Evolutionary conservation across 129 eudicot genomes (phyloP).

Genomic region (Helichrysum umbraculigerum): DNA sequence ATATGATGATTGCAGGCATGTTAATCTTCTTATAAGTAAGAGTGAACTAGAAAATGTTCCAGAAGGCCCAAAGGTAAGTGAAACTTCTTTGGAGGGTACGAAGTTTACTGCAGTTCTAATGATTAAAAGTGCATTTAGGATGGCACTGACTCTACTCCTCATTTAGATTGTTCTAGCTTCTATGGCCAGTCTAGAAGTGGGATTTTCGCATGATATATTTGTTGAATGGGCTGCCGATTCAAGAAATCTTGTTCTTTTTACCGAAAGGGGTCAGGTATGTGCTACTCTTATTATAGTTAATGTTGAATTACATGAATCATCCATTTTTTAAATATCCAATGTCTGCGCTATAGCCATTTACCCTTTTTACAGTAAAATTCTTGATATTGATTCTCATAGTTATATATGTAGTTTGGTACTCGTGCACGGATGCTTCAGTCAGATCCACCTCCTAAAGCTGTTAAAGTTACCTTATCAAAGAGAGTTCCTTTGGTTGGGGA

Average conservation of each 20-base stretch:
- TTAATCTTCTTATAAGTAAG: constrained; percentile 70
- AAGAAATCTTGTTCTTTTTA: constrained; percentile 84
- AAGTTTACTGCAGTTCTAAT: neutral
- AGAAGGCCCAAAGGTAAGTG: constrained; percentile 81
- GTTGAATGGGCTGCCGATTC: constrained; percentile 92
- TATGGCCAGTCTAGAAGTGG: constrained; percentile 95
- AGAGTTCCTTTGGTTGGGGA: constrained; percentile 96
- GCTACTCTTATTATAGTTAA: neutral
- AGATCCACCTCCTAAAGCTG: constrained; percentile 99
- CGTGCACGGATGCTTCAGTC: constrained; percentile 97
- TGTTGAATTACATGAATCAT: neutral
- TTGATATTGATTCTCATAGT: neutral
- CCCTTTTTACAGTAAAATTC: neutral
- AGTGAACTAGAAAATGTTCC: constrained; percentile 81
- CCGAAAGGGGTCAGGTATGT: constrained; percentile 94
- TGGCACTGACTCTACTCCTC: constrained; percentile 18
- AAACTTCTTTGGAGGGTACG: constrained; percentile 11
- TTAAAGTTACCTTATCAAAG: constrained; percentile 83
- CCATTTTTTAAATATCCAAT: neutral
- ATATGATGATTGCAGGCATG: constrained; percentile 60
- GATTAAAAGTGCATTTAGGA: neutral
- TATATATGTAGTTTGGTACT: constrained; percentile 67
- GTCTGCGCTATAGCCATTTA: neutral
- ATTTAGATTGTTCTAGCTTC: constrained; percentile 85
- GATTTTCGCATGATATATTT: constrained; percentile 92